Evolutionary conservation across 306 rosid genomes (phyloP), one percentile per base, ranked within the genome.

Genomic region (Bauhinia variegata): DNA sequence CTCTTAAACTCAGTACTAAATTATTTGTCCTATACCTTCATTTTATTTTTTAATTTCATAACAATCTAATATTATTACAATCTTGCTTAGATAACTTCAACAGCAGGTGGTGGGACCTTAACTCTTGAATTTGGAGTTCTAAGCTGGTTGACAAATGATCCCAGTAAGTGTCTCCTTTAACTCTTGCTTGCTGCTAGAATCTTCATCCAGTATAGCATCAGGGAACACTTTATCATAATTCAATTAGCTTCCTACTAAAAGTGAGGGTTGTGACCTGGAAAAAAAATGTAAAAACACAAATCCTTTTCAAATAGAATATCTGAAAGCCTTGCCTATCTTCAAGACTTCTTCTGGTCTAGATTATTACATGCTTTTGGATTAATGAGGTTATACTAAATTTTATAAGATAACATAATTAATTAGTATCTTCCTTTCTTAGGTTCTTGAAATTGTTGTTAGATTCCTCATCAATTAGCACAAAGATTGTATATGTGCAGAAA

Each of bases 91-190:
- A 86, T 92, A 78, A 92, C 98, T 54, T 92, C 98, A 69, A 92
- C 98, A 41, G 98, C 98, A n/a, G 96, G 98, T 73, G 98, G 98
- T 57, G 98, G 98, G 63, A 92, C 98, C 69, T 80, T 92, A 79
- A 92, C 96, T 72, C 87, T 92, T 84, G 98, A 92, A 75, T 92
- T 92, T 78, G 98, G 98, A 67, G 83, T 93, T 75, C 83, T 93
- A 62, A 93, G 98, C 75, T 96, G 89, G 39, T 85, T 93, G 87
- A 89, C 93, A 6, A 83, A 88, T 79, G 88, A 93, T 79, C 91
- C 95, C 54, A 84, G 98, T 93, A 79, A 83, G 96, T 75, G 52
- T 72, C 38, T 66, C 64, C 70, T 78, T 63, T 42, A 12, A 15
- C 65, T 70, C 36, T 63, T 48, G 41, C 30, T 5, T 23, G 48